A percentile compares a stretch with the other conserved stretches of the same genome.
Evolutionary conservation across 805 yeast species (phyloP).

Genomic region (Candida vaughaniae): DNA sequence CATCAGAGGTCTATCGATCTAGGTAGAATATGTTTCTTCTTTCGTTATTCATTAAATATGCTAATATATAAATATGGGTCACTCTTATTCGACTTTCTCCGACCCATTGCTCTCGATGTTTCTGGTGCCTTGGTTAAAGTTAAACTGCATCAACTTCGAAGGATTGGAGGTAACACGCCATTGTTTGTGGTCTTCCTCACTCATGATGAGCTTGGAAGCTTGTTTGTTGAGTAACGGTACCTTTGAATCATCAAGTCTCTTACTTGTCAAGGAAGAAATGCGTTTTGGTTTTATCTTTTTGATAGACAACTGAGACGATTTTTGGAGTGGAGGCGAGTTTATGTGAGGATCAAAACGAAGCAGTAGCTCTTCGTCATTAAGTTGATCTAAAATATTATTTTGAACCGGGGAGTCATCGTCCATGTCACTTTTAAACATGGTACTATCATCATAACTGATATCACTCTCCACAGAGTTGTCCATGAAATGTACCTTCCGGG

Average conservation of each 20-base stretch:
- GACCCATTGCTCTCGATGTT: constrained; percentile 23
- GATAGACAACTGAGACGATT: constrained; percentile 4
- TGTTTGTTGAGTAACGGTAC: constrained; percentile 34
- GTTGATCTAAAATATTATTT: constrained; percentile 21
- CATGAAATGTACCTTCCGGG: constrained; percentile 49
- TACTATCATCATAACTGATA: constrained; percentile 24
- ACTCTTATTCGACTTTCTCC: constrained; percentile 22
- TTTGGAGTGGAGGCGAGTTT: constrained; percentile 27
- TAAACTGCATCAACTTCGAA: constrained; percentile 18
- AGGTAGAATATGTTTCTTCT: too few species aligned
- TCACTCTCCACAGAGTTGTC: constrained; percentile 26
- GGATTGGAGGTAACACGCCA: constrained; percentile 13
- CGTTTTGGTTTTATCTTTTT: constrained; percentile 12
- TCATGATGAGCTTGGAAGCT: constrained; percentile 19
- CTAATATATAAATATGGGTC: constrained; percentile 3
- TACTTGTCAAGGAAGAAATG: constrained; percentile 12
- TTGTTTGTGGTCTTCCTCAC: background rate
- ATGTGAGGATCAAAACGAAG: constrained; percentile 27
- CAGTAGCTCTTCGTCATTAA: constrained; percentile 25
- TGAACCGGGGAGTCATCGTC: constrained; percentile 32
- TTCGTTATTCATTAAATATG: constrained; percentile 14
- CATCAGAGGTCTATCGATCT: too few species aligned
- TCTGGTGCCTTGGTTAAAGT: constrained; percentile 13
- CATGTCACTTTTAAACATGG: constrained; percentile 19
- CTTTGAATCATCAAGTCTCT: constrained; percentile 17